phyloP scores from a whole-genome alignment of 768 basidiomycete genomes.

The Coprinopsis sp. region DNA sequence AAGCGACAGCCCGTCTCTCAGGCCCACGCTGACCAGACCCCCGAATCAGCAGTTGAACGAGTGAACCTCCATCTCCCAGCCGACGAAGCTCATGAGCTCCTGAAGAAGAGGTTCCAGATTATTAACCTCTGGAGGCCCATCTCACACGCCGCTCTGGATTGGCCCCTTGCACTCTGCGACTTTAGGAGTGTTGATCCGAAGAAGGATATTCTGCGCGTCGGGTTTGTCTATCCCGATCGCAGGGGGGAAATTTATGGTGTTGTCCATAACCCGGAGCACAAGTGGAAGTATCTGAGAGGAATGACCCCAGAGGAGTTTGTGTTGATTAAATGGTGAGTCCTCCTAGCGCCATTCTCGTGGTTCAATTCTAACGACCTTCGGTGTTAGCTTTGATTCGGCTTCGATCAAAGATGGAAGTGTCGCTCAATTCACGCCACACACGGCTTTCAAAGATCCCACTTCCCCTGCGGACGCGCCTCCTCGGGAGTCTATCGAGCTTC shows the following conservation, averaged over 20 bases:
- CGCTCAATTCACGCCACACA: constrained; percentile 46
- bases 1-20: constrained; percentile 17
- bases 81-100: constrained; percentile 28
- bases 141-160: constrained; percentile 30
- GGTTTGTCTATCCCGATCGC: constrained; percentile 42
- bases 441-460: constrained; percentile 42
- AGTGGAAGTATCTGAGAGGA: constrained; percentile 47
- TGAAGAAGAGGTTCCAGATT: constrained; percentile 39
- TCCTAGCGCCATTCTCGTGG: not conserved
- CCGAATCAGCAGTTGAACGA: constrained; percentile 27
- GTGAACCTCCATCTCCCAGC: constrained; percentile 37
- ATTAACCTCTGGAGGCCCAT: constrained; percentile 48
- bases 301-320: constrained; percentile 46
- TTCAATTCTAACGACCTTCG: constrained; percentile 1
- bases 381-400: constrained; percentile 27
- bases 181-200: constrained; percentile 34
- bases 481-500: constrained; percentile 47
- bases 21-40: constrained; percentile 39
- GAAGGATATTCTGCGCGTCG: constrained; percentile 39
- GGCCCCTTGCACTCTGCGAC: constrained; percentile 38
- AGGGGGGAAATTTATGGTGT: constrained; percentile 50
- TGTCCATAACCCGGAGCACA: constrained; percentile 39
- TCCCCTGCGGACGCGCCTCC: constrained; percentile 38
- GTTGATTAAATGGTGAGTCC: constrained; percentile 48
- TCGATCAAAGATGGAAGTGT: constrained; percentile 34